These are phyloP conservation scores for Dorcoceras hygrometricum DNA, from an alignment of 257 asterid genomes.

Conservation along the genomic window DNA sequence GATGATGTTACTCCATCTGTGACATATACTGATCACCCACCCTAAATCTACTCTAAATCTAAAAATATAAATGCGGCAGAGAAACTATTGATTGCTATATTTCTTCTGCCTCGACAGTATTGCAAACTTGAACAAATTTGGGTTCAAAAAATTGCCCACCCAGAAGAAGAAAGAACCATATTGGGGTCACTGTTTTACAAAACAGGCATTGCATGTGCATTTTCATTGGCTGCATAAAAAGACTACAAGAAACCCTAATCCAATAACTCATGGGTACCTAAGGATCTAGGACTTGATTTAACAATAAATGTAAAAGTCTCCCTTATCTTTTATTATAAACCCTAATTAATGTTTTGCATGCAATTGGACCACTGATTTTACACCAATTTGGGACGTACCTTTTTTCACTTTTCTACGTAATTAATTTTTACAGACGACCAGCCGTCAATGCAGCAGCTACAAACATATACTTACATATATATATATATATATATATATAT, in stretches of 20 bases:
- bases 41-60: too few species aligned
- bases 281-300: constrained; percentile 36
- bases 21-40: too few species aligned
- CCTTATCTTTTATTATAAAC: not conserved
- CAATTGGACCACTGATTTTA: constrained; percentile 33
- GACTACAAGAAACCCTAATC: constrained; percentile 21
- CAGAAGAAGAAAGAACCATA: not conserved
- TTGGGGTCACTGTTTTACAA: not conserved
- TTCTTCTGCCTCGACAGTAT: not conserved
- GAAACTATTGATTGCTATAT: not conserved
- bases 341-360: not conserved
- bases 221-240: constrained; percentile 34
- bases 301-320: constrained; percentile 1
- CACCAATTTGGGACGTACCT: constrained; percentile 22
- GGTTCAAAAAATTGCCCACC: not conserved
- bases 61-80: not conserved
- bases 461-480: not conserved
- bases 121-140: not conserved
- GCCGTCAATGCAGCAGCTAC: constrained; percentile 32
- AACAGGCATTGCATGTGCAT: constrained; percentile 1
- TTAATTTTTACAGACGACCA: constrained; percentile 14
- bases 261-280: constrained; percentile 25
- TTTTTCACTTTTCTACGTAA: not conserved
- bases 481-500: too few species aligned
- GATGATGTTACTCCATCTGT: too few species aligned